Base-by-base conservation (phyloP, 768 basidiomycete species). In the Exsudoporus frostii region DNA sequence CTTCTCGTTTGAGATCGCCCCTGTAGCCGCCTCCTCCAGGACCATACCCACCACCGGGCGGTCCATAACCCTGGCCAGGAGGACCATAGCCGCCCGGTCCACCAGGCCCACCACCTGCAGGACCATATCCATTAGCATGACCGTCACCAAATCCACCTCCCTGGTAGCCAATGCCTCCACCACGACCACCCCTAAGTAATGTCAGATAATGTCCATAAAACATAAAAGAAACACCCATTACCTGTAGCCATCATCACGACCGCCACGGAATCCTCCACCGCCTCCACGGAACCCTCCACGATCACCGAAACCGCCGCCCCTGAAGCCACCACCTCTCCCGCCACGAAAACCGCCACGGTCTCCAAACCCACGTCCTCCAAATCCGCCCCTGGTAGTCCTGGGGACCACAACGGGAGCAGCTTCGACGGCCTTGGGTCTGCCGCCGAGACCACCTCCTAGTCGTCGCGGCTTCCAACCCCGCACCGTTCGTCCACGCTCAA, bases 391-490 rank as follows among this genome's bases (percentile, higher is more conserved):
- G 8, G 60, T 52, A 29, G 67, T 63, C 4, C 69, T 65, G 13
- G 65, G 53, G 48, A 17, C 4, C 53, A 71, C 50, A 4, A 77
- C 65, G 34, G 65, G 55, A 32, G 67, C 57, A 13, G 70, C 60
- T 51, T 81, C 82, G 1, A 82, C 83, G 5, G 84, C 85, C 69
- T 98, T 98, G 19, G 95, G 93, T 54, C 96, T 81, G 25, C 97
- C 97, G n/a, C 97, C 97, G n/a, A 98, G 80, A 6, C 97, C 97
- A n/a, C 97, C 97, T 19, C 96, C 97, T 0, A 98, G 76, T 48
- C 95, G 85, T 45, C 93, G 87, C 1, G 97, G 97, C 68, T 97
- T 98, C 97, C 97, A 99, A 3, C 95, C 97, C 54, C 96, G 85
- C 25, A 99, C 97, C 11, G 97, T 99, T 45, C 97, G 84, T 19